phyloP scores from a whole-genome alignment of 2,329 filamentous ascomycete genomes.

The Fusarium albosuccineum region DNA sequence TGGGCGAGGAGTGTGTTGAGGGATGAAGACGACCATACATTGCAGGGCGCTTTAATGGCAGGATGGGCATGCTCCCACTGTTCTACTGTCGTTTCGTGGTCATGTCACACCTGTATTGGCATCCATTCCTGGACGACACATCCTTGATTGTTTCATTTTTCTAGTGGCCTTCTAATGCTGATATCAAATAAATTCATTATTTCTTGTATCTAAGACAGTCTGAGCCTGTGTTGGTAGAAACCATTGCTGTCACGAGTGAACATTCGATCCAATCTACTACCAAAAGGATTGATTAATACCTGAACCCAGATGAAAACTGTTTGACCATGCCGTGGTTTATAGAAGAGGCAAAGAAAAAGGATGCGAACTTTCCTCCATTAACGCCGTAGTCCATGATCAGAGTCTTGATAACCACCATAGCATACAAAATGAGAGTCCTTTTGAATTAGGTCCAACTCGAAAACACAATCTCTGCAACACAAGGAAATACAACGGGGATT shows the following conservation, averaged over 20 bases:
- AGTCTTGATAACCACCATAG: not conserved
- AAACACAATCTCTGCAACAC: conserved; percentile 16
- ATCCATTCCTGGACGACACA: conserved; percentile 47
- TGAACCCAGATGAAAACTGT: not conserved
- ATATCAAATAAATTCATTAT: conserved; percentile 66
- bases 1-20: conserved; percentile 35
- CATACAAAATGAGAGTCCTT: conserved; percentile 17
- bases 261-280: not conserved
- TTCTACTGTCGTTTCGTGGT: conserved; percentile 31
- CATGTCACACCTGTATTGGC: conserved; percentile 45
- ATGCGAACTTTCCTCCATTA: not conserved
- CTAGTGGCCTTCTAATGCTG: conserved; percentile 74
- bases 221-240: not conserved
- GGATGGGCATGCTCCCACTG: conserved; percentile 18
- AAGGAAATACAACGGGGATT: not conserved
- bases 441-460: not conserved
- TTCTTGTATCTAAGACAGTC: conserved; percentile 40
- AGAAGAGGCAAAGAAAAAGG: conserved; percentile 12
- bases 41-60: conserved; percentile 41
- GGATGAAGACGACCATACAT: conserved; percentile 39
- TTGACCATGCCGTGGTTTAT: conserved; percentile 1
- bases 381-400: conserved; percentile 19
- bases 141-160: conserved; percentile 60
- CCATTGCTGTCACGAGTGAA: not conserved
- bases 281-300: conserved; percentile 11